A percentile compares a stretch with the other conserved stretches of the same genome.
phyloP scores from a whole-genome alignment of 2,329 filamentous ascomycete species.

The Bisporella sp. region DNA sequence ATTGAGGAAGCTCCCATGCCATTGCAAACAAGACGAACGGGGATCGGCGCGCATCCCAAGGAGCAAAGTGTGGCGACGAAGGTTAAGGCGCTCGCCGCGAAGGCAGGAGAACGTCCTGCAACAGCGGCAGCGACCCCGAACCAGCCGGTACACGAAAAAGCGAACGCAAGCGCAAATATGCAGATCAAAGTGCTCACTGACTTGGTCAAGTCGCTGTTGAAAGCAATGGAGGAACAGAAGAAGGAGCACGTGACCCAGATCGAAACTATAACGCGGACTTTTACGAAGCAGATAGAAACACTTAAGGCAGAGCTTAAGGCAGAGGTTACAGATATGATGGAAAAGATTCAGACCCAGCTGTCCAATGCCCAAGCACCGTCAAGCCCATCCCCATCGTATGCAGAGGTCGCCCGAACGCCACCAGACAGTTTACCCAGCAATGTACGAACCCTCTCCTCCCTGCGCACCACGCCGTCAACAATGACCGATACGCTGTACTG shows the following conservation, averaged over 20 bases:
- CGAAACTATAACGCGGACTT: neutral
- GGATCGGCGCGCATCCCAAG: neutral
- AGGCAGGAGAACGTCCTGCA: neutral
- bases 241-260: neutral
- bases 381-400: too few species aligned
- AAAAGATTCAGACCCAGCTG: too few species aligned
- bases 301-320: too few species aligned
- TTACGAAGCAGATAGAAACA: too few species aligned
- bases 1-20: neutral
- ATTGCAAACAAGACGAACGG: neutral
- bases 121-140: neutral
- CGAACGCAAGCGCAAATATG: neutral
- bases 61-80: neutral
- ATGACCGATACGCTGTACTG: too few species aligned
- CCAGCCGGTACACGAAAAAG: neutral
- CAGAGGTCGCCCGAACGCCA: too few species aligned
- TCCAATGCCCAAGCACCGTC: too few species aligned
- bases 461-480: too few species aligned
- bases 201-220: slow-evolving; percentile 1
- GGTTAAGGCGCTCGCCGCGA: neutral
- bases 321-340: too few species aligned
- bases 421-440: too few species aligned
- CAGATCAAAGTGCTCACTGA: neutral
- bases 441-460: too few species aligned
- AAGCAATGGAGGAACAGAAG: slow-evolving; percentile 4